Conservation (phyloP, 192 early-diverging fungal genomes). For the Glomus cerebriforme region DNA sequence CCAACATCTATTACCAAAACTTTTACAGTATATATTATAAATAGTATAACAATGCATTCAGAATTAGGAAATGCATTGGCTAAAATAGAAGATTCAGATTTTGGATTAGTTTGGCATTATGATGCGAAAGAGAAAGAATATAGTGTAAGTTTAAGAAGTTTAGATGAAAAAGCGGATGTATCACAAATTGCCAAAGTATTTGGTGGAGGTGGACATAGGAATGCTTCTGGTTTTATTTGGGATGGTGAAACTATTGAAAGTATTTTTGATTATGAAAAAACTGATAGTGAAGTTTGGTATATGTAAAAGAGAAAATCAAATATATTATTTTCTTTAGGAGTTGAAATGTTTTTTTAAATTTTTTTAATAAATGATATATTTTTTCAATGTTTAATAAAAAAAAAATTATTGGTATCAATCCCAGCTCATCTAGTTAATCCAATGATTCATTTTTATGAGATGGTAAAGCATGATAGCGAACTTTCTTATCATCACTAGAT, state of each 20-base stretch:
- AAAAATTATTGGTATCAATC: too few relatives aligned
- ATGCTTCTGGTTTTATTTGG: conserved; percentile 21
- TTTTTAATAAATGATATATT: too few relatives aligned
- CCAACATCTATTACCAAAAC: background rate
- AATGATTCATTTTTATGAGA: conserved; percentile 8
- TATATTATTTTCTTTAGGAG: background rate
- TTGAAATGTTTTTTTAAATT: too few relatives aligned
- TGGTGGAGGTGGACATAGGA: conserved; percentile 19
- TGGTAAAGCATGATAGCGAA: conserved; percentile 10
- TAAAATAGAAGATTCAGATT: background rate
- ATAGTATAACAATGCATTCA: background rate
- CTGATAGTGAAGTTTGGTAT: background rate
- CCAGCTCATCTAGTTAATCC: background rate
- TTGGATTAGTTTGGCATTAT: conserved; percentile 4
- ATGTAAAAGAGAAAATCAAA: background rate
- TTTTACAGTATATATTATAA: background rate
- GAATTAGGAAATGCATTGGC: conserved; percentile 7
- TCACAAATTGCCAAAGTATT: conserved; percentile 17
- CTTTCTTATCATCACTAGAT: background rate
- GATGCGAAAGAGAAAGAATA: background rate
- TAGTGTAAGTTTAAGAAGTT: conserved; percentile 12
- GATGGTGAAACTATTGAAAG: background rate
- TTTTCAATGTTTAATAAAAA: too few relatives aligned
- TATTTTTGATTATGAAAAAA: background rate
- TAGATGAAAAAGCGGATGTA: conserved; percentile 19